Evolutionary conservation across 805 yeast genomes (phyloP), one percentile per base, ranked within the genome.

Genomic region (Kluyveromyces siamensis): DNA sequence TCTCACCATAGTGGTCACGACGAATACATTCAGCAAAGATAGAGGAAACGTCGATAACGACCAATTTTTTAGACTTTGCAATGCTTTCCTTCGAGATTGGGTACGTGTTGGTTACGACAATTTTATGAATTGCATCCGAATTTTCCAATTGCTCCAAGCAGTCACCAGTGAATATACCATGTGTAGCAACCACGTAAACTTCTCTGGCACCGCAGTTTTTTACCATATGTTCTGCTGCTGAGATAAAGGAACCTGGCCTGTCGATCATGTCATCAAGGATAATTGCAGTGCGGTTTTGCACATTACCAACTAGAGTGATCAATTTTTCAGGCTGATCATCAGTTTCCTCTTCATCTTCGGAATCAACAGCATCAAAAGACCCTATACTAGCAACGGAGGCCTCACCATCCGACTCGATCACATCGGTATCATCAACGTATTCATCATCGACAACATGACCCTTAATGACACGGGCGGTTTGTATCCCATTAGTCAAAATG

Each of bases 1-100:
- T 84, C 72, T 91, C 98, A 66, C 99, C 99, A 60, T 91, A 90
- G 68, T 93, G 99, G 65, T 93, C 96, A 73, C 99, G 85, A 72
- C 99, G 83, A 52, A 93, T 91, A 69, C 98, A 93, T 73, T 93
- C 99, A 36, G 98, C 98, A 63, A 93, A 86, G 47, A 93, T 89
- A 17, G 96, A 85, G 52, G 96, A 85, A 45, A 93, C 95, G 62
- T 93, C 99, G 59, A 93, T 89, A 45, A 88, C 84, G 14, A 81
- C 81, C 58, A 93, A 74, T 68, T 93, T 93, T 50, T 79, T 72
- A 53, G 83, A 75, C 45, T 72, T 74, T 47, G 72, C 74, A 33
- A 77, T 68, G 56, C 77, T 74, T 50, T 79, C 84, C 55, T 76
- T 76, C 17, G 83, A 72, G 46, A 91, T 86, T 50, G 99, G 99